Percentiles rank a stretch among this genome's conserved stretches.
These are phyloP conservation scores for Clarireedia homoeocarpa DNA, from an alignment of 2,329 filamentous ascomycete genomes.

Conservation along the genomic window DNA sequence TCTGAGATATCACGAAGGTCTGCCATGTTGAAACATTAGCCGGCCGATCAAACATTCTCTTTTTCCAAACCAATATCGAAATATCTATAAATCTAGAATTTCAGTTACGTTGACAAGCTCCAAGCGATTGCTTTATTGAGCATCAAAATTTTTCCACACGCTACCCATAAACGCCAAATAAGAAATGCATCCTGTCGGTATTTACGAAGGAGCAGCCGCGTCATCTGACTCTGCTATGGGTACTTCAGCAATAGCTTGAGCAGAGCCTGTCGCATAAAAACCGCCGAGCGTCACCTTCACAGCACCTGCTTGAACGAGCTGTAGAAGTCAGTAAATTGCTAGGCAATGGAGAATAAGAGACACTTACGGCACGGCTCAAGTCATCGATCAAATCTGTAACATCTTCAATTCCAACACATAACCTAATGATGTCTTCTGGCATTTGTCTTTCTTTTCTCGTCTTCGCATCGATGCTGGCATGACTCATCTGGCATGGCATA, in stretches of 20 bases:
- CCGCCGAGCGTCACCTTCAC: constrained; percentile 80
- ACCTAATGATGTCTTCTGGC: constrained; percentile 91
- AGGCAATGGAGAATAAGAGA: background rate
- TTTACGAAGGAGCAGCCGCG: constrained; percentile 16
- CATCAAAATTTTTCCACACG: constrained; percentile 1
- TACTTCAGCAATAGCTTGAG: constrained; percentile 20
- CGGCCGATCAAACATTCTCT: background rate
- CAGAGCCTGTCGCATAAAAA: constrained; percentile 52
- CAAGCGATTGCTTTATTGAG: background rate
- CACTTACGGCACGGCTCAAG: constrained; percentile 76
- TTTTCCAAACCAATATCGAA: background rate
- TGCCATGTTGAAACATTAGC: background rate
- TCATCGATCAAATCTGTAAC: constrained; percentile 87
- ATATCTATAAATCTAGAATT: background rate
- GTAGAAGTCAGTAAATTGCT: constrained; percentile 15
- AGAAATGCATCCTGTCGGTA: constrained; percentile 12
- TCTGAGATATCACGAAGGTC: background rate
- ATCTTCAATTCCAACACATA: constrained; percentile 97
- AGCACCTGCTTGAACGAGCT: constrained; percentile 91
- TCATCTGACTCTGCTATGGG: constrained; percentile 25
- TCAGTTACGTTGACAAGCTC: background rate
- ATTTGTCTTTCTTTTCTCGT: constrained; percentile 81
- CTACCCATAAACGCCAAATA: constrained; percentile 10
- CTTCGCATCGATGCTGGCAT: constrained; percentile 95
- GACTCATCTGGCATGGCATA: constrained; percentile 99